A percentile compares a stretch with the other conserved stretches of the same genome.
These are phyloP conservation scores for Salix koriyanagi DNA, from an alignment of 345 rosid genomes.

Conservation along the genomic window DNA sequence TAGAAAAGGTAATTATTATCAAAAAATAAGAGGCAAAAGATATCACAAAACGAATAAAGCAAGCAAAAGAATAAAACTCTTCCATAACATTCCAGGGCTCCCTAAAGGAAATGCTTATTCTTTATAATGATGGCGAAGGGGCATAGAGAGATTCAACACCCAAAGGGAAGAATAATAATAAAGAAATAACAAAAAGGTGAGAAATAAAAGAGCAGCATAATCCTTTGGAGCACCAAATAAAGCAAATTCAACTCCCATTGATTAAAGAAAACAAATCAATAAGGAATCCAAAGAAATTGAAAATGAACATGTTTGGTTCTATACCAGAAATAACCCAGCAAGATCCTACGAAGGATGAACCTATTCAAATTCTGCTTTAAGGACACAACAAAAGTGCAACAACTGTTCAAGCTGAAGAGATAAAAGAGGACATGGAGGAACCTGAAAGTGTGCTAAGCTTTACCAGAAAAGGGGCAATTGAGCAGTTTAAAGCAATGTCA, in stretches of 20 bases:
- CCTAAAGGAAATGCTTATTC: background rate
- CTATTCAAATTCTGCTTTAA: background rate
- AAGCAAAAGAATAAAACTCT: conserved; percentile 33
- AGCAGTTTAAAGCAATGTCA: background rate
- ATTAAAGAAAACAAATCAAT: background rate
- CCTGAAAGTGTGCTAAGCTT: background rate
- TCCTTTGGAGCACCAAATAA: background rate
- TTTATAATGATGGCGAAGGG: conserved; percentile 10
- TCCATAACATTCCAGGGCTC: conserved; percentile 29
- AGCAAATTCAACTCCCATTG: conserved; percentile 1
- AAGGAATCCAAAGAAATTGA: background rate
- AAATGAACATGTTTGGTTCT: background rate
- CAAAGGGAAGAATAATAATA: background rate
- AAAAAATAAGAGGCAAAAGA: conserved; percentile 23
- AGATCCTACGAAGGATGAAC: background rate
- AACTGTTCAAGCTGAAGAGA: background rate
- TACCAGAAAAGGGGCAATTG: background rate
- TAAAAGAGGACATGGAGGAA: background rate
- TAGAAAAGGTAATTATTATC: conserved; percentile 12
- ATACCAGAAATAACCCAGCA: background rate
- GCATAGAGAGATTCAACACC: background rate
- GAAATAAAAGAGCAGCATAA: background rate
- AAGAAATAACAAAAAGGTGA: background rate
- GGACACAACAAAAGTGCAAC: background rate
- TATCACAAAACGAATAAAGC: conserved; percentile 33